Evolutionary conservation across 805 yeast genomes (phyloP).

Genomic region (Ogataea ganodermae): DNA sequence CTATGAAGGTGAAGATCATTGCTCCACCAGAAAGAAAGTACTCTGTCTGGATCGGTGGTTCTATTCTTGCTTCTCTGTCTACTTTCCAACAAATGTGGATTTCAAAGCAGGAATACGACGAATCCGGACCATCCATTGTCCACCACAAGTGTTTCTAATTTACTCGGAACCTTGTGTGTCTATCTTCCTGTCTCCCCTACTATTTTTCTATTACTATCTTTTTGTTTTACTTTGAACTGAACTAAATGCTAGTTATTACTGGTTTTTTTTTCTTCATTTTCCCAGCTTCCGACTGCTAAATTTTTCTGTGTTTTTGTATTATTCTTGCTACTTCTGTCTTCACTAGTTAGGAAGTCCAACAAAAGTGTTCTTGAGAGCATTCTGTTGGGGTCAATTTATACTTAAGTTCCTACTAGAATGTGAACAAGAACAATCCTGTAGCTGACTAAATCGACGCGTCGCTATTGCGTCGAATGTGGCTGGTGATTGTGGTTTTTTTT

Average conservation of each 20-base stretch:
- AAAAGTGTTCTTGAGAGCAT: neutral
- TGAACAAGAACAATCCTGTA: neutral
- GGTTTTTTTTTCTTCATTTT: slow-evolving; percentile 3
- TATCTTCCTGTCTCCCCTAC: neutral
- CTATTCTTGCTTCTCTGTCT: slow-evolving; percentile 95
- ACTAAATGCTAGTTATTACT: slow-evolving; percentile 5
- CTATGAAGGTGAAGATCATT: slow-evolving; percentile 98
- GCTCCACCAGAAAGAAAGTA: slow-evolving; percentile 99
- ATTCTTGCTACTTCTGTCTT: slow-evolving; percentile 4
- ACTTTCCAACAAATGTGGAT: slow-evolving; percentile 99
- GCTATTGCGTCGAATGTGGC: no score
- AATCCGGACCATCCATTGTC: slow-evolving; percentile 99
- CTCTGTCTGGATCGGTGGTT: slow-evolving; percentile 99
- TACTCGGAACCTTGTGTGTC: neutral
- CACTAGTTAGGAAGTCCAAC: neutral
- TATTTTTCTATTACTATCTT: slow-evolving; percentile 7
- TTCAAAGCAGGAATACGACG: slow-evolving; percentile 99
- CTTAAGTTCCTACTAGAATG: neutral
- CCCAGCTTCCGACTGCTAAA: slow-evolving; percentile 1
- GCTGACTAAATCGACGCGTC: neutral
- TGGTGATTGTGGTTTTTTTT: neutral
- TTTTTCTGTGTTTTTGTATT: slow-evolving; percentile 5
- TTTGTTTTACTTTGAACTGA: slow-evolving; percentile 8
- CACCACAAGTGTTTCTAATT: slow-evolving; percentile 91
- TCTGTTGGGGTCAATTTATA: neutral